Base-by-base conservation (phyloP, 2,329 filamentous ascomycete species). In the Colletotrichum shisoi region DNA sequence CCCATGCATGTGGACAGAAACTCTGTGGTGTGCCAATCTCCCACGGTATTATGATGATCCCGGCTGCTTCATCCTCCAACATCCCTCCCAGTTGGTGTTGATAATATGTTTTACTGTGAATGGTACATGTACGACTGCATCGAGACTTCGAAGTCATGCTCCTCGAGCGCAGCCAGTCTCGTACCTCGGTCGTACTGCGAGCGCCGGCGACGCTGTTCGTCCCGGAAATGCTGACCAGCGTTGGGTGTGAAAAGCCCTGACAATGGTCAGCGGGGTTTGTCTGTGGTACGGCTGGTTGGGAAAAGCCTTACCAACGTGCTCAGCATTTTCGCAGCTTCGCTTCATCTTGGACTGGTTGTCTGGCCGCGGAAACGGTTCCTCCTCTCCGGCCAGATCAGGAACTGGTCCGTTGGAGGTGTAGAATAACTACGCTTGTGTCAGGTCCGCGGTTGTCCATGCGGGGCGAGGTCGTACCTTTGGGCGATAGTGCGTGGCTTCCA, bases 261-360 rank as follows among this genome's bases (percentile, higher is more conserved):
- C 44, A 44, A 54, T 8, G 17, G 19, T 62, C 34, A 60, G 31
- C 19, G 53, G 15, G 17, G 12, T 37, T 45, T 8, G 12, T 37
- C 49, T 12, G 40, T 15, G 6, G 27, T 53, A 5, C 9, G 17
- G 4, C 19, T 11, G 19, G 3, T 21, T 17, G 11, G 12, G 62
- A 59, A 83, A 89, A 8, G 19, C 8, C 61, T 76, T 76, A 88
- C 93, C 93, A 71, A 94, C 88, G 74, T 92, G 89, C 75, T 93
- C 90, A 1, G 93, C 93, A 75, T 95, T 96, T 75, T 96, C 91
- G 68, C 91, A 90, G 71, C 91, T 95, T 68, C 93, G 87, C 79
- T 93, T 91, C 83, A 95, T 90, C 80, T 97, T 97, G 0, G 91
- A 91, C 62, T 88, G 85, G 74, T 97, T 97, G 79, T 97, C 92